Percentiles rank a stretch among this genome's conserved stretches.
Evolutionary conservation across 2,329 filamentous ascomycete genomes (phyloP).

Genomic region (Sporothrix schenckii): DNA sequence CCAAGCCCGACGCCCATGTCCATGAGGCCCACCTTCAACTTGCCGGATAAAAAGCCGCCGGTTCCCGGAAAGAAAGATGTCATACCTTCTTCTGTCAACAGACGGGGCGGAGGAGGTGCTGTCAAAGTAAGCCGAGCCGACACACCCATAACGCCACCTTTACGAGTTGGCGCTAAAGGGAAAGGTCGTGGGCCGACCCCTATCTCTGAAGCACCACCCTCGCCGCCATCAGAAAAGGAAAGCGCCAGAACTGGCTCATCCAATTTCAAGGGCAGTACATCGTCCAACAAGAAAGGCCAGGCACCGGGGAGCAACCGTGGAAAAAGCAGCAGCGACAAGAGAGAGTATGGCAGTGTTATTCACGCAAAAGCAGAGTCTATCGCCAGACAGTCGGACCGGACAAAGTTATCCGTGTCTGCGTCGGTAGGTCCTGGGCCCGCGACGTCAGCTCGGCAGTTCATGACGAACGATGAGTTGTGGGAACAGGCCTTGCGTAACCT

Average conservation of each 20-base stretch:
- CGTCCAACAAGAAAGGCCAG: background rate
- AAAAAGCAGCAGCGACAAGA: too few species aligned
- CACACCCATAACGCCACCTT: constrained; percentile 5
- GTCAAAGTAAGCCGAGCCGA: constrained; percentile 7
- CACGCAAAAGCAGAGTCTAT: background rate
- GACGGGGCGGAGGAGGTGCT: background rate
- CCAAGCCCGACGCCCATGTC: constrained; percentile 43
- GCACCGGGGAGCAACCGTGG: too few species aligned
- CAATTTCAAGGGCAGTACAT: background rate
- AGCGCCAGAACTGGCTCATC: background rate
- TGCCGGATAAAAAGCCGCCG: constrained; percentile 35
- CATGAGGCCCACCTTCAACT: constrained; percentile 39
- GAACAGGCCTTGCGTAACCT: background rate
- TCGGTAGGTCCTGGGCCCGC: background rate
- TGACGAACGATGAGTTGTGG: background rate
- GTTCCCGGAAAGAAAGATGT: constrained; percentile 24
- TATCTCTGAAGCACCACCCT: constrained; percentile 20
- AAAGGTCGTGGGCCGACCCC: background rate
- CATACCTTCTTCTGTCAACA: constrained; percentile 24
- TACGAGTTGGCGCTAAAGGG: background rate
- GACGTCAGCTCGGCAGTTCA: background rate
- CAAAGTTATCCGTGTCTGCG: background rate
- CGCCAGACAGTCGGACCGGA: background rate
- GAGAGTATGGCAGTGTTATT: too few species aligned
- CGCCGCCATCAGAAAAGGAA: constrained; percentile 8